Base-by-base conservation (phyloP, 805 yeast species). In the Myxozyma geophila region DNA sequence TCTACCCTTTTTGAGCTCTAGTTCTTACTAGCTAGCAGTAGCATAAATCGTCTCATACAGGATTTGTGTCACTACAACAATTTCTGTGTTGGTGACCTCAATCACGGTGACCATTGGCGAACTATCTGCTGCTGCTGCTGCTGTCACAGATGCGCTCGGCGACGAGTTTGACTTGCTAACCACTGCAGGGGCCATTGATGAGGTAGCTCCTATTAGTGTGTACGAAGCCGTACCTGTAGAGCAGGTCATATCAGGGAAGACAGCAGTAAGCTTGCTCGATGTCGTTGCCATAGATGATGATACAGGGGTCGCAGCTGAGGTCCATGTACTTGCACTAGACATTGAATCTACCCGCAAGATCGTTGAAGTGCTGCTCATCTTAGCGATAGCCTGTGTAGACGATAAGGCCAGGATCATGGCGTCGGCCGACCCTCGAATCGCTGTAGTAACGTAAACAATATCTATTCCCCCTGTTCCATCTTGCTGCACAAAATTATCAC, bases 241-340 rank as follows among this genome's bases (percentile, higher is more conserved):
- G 21, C 59, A 56, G 1, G n/a, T 35, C 41, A 56, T 12, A 35
- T 56, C 59, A 12, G 59, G 54, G 19, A 56, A 56, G 19, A 56
- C 59, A 12, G 47, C 52, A 7, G 37, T 19, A 12, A 56, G 37
- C 19, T 28, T 48, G 6, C 19, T 40, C 6, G 59, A 35, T 15
- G 41, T 35, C 19, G 54, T 21, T 7, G 53, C 52, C 12, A 28
- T n/a, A 21, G 37, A 9, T 10, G 44, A 7, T 9, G 52, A 23
- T 9, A 51, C 35, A 13, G 40, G 12, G 15, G 40, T 35, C 15
- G 53, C 40, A 33, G 53, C 33, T 10, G 50, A 10, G 7, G 50
- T 47, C 50, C 7, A 8, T 33, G 21, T 49, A 21, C 33, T 47
- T 47, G 21, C 2, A 3, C 5, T 28, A 28, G 28, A 28, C 28